A percentile compares a stretch with the other conserved stretches of the same genome.
Evolutionary conservation across 2,329 filamentous ascomycete genomes (phyloP).

Genomic region (Beauveria medogensis): DNA sequence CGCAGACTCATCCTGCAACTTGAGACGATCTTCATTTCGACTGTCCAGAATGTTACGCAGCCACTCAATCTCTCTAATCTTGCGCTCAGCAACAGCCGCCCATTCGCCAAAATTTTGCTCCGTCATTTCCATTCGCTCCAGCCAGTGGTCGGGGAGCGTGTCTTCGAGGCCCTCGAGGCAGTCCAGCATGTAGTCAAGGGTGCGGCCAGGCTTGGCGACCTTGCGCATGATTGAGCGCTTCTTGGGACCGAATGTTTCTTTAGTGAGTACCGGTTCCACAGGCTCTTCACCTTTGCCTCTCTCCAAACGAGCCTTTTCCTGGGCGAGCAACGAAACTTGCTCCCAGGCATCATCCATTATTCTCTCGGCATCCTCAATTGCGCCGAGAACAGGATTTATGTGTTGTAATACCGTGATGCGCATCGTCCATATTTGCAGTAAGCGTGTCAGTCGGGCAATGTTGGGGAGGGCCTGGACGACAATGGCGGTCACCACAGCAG

Average conservation of each 20-base stretch:
- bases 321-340: constrained; percentile 36
- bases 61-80: constrained; percentile 61
- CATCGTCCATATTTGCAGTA: constrained; percentile 72
- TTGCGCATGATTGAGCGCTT: constrained; percentile 57
- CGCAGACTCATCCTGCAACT: neutral
- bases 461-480: constrained; percentile 83
- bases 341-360: constrained; percentile 61
- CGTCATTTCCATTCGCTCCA: constrained; percentile 74
- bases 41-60: constrained; percentile 15
- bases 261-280: constrained; percentile 22
- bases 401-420: constrained; percentile 68
- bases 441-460: constrained; percentile 60
- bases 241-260: constrained; percentile 48
- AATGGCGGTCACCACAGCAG: constrained; percentile 82
- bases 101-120: constrained; percentile 75
- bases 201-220: constrained; percentile 60
- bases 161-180: constrained; percentile 76
- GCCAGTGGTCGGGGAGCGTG: constrained; percentile 77
- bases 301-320: constrained; percentile 14
- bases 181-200: constrained; percentile 81
- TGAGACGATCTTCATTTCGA: neutral
- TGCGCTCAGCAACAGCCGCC: constrained; percentile 68
- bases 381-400: constrained; percentile 59
- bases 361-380: constrained; percentile 57
- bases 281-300: constrained; percentile 13